Evolutionary conservation across 768 basidiomycete genomes (phyloP), one percentile per base, ranked within the genome.

Genomic region (Mycena rosella): DNA sequence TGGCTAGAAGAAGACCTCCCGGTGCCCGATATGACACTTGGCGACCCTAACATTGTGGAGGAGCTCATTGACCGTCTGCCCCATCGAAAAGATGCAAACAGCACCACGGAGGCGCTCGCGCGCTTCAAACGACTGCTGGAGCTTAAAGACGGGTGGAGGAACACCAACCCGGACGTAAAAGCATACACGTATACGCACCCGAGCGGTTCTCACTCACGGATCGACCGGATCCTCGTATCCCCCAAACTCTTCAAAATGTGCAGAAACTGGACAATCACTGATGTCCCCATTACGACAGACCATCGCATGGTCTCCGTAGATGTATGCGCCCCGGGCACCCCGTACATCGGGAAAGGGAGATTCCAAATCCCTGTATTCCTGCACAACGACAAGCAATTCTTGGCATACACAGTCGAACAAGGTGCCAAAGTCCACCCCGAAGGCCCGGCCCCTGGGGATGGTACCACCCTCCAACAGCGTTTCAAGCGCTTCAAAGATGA

Each of bases 11-110:
- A 55, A 1, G 49, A 69, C 18, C 24, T 72, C 24, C 65, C 66
- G 0, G 24, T 56, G 10, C 69, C 71, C 5, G 67, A 70, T 13
- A 13, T 45, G 0, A 15, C 63, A 13, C 1, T 59, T 0, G 72
- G 66, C 2, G 69, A 73, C 26, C 42, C 36, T 0, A 73, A 73
- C 27, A 9, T 73, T 5, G 63, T 58, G 2, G 53, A 49, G 20
- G 57, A 71, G 0, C 26, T 55, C 0, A 51, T 69, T 0, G 72
- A 73, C 14, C 56, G 65, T 14, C 57, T 67, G 2, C 69, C 69
- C 11, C 44, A 59, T 26, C 27, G 42, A 8, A 24, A 7, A 13
- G 69, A 70, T n/a, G 32, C 32, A 5, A 30, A 24, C 2, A 22
- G 27, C 6, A 54, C 69, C 4, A 32, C 36, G 0, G 24, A n/a